Conservation (phyloP, 495 filamentous ascomycete genomes). For the Chaetomium tenue region DNA sequence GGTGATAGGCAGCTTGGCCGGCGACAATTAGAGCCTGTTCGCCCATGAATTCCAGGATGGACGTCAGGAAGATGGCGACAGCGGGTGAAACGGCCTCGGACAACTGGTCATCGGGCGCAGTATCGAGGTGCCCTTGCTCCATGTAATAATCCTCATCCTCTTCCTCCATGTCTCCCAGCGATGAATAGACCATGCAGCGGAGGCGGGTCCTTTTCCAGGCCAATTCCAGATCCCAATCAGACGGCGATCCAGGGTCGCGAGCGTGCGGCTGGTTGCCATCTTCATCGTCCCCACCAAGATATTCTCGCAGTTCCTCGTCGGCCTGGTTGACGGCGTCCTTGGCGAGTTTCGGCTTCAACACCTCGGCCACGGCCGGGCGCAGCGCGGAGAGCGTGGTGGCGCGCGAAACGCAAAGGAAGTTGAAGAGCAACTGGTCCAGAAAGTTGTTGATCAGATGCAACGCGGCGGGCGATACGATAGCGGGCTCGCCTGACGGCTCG, state of each 20-base stretch:
- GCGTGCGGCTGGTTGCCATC: constrained; percentile 58
- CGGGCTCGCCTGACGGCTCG: constrained; percentile 61
- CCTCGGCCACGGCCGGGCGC: constrained; percentile 79
- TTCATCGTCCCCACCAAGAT: constrained; percentile 76
- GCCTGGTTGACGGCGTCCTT: constrained; percentile 83
- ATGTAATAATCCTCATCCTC: constrained; percentile 90
- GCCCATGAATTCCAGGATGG: constrained; percentile 89
- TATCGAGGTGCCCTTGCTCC: constrained; percentile 64
- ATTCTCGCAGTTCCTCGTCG: constrained; percentile 87
- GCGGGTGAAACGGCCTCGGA: constrained; percentile 79
- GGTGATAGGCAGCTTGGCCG: constrained; percentile 81
- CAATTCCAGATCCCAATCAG: constrained; percentile 78
- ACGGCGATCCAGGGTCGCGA: constrained; percentile 50
- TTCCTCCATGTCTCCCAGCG: constrained; percentile 94
- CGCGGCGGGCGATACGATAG: constrained; percentile 72
- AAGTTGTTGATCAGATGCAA: constrained; percentile 85
- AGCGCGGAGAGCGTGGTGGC: constrained; percentile 77
- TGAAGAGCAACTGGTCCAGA: constrained; percentile 89
- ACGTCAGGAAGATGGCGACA: constrained; percentile 92
- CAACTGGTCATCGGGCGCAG: constrained; percentile 52
- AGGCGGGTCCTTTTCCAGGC: constrained; percentile 90
- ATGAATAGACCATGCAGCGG: constrained; percentile 96
- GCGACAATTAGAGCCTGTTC: constrained; percentile 85
- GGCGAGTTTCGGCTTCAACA: constrained; percentile 84
- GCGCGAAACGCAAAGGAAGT: constrained; percentile 73